Evolutionary conservation across 306 rosid genomes (phyloP).

Genomic region (Spatholobus suberectus): DNA sequence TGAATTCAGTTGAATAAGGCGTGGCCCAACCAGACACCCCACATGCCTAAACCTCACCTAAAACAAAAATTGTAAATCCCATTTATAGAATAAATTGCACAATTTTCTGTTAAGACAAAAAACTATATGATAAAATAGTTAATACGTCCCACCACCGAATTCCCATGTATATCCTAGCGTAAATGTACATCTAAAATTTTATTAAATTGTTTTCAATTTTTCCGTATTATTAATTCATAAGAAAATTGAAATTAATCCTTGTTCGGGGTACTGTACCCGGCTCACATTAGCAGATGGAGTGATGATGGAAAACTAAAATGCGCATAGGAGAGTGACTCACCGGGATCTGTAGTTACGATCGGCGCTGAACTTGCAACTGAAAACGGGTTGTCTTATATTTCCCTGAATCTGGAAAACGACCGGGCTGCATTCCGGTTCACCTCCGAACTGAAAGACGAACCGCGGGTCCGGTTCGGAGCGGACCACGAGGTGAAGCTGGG

Average conservation of each 20-base stretch:
- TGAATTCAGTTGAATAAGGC: background rate
- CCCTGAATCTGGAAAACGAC: constrained; percentile 95
- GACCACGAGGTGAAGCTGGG: constrained; percentile 61
- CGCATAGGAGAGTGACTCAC: constrained; percentile 40
- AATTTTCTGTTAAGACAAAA: too few species aligned
- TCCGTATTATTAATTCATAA: too few species aligned
- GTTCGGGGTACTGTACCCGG: too few species aligned
- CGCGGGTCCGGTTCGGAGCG: constrained; percentile 87
- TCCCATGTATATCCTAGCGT: too few species aligned
- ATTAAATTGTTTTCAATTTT: too few species aligned
- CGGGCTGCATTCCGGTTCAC: constrained; percentile 93
- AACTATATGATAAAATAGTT: too few species aligned
- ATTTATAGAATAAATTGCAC: background rate
- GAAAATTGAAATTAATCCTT: too few species aligned
- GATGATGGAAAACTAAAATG: background rate
- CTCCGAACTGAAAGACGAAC: constrained; percentile 82
- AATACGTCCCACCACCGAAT: too few species aligned
- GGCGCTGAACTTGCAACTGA: constrained; percentile 85
- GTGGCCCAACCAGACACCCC: constrained; percentile 34
- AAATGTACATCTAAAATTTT: too few species aligned
- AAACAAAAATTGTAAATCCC: background rate
- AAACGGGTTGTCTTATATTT: constrained; percentile 79
- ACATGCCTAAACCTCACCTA: constrained; percentile 42
- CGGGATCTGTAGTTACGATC: constrained; percentile 80
- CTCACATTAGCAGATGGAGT: background rate